phyloP scores from a whole-genome alignment of 2,329 filamentous ascomycete genomes.

The Elsinoe perseae region DNA sequence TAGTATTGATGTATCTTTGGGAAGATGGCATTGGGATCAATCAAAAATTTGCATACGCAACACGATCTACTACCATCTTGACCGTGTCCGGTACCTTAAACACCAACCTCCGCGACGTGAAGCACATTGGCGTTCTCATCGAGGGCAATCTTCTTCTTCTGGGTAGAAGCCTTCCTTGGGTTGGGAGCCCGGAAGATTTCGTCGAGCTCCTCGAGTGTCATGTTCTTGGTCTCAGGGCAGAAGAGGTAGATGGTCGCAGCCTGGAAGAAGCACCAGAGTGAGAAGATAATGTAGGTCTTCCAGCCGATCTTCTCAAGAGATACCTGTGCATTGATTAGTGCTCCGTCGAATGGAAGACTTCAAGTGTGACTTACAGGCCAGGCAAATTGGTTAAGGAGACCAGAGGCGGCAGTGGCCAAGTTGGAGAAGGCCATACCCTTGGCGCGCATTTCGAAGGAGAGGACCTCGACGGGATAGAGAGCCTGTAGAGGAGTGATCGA shows the following conservation, averaged over 20 bases:
- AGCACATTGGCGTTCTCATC: constrained; percentile 23
- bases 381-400: constrained; percentile 35
- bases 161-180: constrained; percentile 25
- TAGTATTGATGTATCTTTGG: too few species aligned
- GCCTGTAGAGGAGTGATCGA: constrained; percentile 28
- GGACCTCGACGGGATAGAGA: constrained; percentile 40
- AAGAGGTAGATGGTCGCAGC: constrained; percentile 26
- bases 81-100: background rate
- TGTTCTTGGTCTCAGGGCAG: constrained; percentile 34
- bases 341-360: background rate
- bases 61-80: background rate
- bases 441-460: constrained; percentile 41
- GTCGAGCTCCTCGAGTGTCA: constrained; percentile 31
- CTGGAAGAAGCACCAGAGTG: constrained; percentile 16
- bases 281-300: constrained; percentile 27
- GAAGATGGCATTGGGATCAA: background rate
- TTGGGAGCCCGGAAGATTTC: constrained; percentile 23
- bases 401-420: constrained; percentile 36
- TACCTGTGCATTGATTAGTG: background rate
- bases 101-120: constrained; percentile 14
- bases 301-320: constrained; percentile 21
- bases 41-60: background rate
- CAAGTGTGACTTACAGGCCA: constrained; percentile 19
- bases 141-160: constrained; percentile 25
- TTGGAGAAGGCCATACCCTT: constrained; percentile 39